Conservation (phyloP, 1,284 basidiomycete genomes). For the Blastosporella zonata region DNA sequence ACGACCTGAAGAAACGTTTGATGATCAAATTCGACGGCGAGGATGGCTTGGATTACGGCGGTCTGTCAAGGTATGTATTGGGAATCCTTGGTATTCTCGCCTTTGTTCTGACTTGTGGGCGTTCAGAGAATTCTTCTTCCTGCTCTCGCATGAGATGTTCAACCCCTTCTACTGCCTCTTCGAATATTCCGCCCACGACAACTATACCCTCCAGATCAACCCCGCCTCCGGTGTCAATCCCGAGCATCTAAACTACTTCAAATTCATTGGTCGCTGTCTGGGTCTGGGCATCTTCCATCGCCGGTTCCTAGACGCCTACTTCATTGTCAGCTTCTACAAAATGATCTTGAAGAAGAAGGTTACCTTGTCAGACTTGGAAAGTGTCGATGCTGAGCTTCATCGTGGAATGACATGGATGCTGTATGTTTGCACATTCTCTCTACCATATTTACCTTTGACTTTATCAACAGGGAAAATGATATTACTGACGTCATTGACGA, state of each 20-base stretch:
- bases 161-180: conserved; percentile 96
- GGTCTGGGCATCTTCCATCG: conserved; percentile 95
- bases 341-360: conserved; percentile 96
- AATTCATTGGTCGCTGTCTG: conserved; percentile 91
- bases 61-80: conserved; percentile 71
- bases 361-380: conserved; percentile 79
- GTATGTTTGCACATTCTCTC: conserved; percentile 35
- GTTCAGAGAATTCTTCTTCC: conserved; percentile 76
- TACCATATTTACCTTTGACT: not conserved
- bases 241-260: conserved; percentile 97
- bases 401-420: conserved; percentile 95
- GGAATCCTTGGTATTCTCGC: not conserved
- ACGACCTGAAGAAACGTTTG: conserved; percentile 90
- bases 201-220: conserved; percentile 95
- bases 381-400: conserved; percentile 84
- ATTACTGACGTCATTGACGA: conserved; percentile 90
- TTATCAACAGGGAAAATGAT: conserved; percentile 67
- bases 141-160: conserved; percentile 95
- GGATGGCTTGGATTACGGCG: conserved; percentile 94
- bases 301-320: conserved; percentile 94
- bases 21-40: conserved; percentile 99
- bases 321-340: conserved; percentile 97
- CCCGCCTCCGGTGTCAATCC: conserved; percentile 94
- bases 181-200: conserved; percentile 96
- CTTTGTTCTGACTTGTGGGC: conserved; percentile 17